A percentile compares a stretch with the other conserved stretches of the same genome.
phyloP scores from a whole-genome alignment of 1,139 yeast species.

The Arxiozyma slooffiae region DNA sequence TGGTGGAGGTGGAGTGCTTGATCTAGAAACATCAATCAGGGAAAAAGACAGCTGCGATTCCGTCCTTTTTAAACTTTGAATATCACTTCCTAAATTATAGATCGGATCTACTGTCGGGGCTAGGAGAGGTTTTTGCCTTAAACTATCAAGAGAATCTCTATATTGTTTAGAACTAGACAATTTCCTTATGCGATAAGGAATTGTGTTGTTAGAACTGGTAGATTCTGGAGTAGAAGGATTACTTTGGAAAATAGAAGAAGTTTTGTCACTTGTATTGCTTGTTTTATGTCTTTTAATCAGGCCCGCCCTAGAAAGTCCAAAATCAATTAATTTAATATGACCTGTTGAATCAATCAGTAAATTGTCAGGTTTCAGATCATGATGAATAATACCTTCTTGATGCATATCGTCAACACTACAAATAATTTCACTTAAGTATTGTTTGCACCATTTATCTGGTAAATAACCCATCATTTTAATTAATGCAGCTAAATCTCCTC shows the following conservation, averaged over 20 bases:
- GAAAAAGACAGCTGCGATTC: conserved; percentile 28
- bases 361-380: conserved; percentile 94
- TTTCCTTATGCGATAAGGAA: conserved; percentile 8
- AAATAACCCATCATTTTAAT: conserved; percentile 70
- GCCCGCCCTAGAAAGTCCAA: conserved; percentile 88
- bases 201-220: neutral
- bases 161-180: conserved; percentile 30
- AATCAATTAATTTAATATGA: conserved; percentile 86
- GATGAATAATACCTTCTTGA: conserved; percentile 77
- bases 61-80: conserved; percentile 20
- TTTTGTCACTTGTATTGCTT: neutral
- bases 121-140: neutral
- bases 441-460: conserved; percentile 79
- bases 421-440: conserved; percentile 82
- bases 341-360: conserved; percentile 77
- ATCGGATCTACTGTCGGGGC: neutral
- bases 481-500: conserved; percentile 91
- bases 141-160: conserved; percentile 3
- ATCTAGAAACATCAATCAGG: conserved; percentile 21
- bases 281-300: conserved; percentile 65
- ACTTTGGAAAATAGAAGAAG: neutral
- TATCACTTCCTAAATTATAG: conserved; percentile 30
- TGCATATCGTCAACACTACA: conserved; percentile 89
- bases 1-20: conserved; percentile 26
- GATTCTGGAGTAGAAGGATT: conserved; percentile 5